These are phyloP conservation scores for Pseudogymnoascus sp. DNA, from an alignment of 2,329 filamentous ascomycete species.

Conservation along the genomic window DNA sequence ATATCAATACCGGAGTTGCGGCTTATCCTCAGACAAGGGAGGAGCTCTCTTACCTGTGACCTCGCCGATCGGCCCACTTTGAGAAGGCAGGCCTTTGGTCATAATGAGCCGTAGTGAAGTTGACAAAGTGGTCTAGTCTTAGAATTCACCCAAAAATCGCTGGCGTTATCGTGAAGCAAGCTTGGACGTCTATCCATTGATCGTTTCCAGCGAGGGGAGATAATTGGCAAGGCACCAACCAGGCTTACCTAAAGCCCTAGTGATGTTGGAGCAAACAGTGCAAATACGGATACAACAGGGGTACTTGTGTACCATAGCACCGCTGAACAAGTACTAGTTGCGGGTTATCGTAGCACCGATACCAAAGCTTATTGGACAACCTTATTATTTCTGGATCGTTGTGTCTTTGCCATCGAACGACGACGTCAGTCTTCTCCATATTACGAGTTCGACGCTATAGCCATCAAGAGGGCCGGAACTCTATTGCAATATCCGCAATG, in stretches of 20 bases:
- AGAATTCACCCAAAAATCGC: neutral
- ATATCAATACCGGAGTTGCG: neutral
- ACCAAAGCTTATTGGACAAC: slow-evolving; percentile 7
- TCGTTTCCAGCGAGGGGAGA: neutral
- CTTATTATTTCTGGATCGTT: slow-evolving; percentile 3
- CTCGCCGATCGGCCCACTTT: slow-evolving; percentile 3
- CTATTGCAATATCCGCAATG: neutral
- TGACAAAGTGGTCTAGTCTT: neutral
- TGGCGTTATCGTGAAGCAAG: slow-evolving; percentile 5
- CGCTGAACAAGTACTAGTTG: neutral
- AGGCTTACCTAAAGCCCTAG: slow-evolving; percentile 8
- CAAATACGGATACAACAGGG: slow-evolving; percentile 1
- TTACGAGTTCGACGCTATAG: neutral
- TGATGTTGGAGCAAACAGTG: neutral
- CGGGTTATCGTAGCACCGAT: neutral
- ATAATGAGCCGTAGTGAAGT: neutral
- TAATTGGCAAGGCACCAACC: slow-evolving; percentile 1
- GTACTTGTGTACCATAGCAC: neutral
- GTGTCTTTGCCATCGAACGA: slow-evolving; percentile 3
- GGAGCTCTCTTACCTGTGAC: slow-evolving; percentile 5
- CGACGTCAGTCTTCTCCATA: slow-evolving; percentile 6
- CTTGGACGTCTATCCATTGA: neutral
- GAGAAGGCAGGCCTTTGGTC: neutral
- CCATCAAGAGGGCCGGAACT: neutral
- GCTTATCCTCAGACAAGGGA: neutral